These are phyloP conservation scores for Xylaria digitata DNA, from an alignment of 2,329 filamentous ascomycete genomes.

Conservation along the genomic window DNA sequence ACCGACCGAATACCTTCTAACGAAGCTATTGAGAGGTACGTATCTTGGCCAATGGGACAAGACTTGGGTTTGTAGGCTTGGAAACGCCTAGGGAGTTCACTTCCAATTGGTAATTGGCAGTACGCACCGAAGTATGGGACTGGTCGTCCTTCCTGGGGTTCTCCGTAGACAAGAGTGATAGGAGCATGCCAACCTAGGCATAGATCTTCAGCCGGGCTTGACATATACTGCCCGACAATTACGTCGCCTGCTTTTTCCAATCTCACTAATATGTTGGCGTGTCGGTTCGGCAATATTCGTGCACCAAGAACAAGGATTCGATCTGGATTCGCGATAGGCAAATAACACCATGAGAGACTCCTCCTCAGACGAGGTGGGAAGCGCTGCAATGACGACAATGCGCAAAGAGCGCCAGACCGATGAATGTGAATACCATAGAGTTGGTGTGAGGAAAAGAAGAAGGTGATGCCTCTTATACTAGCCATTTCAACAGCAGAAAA, in stretches of 20 bases:
- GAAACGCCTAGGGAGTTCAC: slow-evolving; percentile 9
- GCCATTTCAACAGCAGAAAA: slow-evolving; percentile 27
- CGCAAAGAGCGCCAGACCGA: slow-evolving; percentile 11
- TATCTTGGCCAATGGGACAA: slow-evolving; percentile 19
- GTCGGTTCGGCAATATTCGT: neutral
- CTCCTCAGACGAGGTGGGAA: slow-evolving; percentile 11
- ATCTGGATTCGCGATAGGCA: slow-evolving; percentile 25
- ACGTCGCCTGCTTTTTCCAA: slow-evolving; percentile 21
- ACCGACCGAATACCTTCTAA: slow-evolving; percentile 22
- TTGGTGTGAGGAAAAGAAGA: slow-evolving; percentile 19
- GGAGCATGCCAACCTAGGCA: slow-evolving; percentile 26
- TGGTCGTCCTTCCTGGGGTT: slow-evolving; percentile 13
- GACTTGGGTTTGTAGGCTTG: slow-evolving; percentile 6
- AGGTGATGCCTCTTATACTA: slow-evolving; percentile 27
- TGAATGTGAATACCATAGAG: slow-evolving; percentile 27
- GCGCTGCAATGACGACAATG: slow-evolving; percentile 14
- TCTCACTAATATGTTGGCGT: slow-evolving; percentile 24
- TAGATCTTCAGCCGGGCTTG: slow-evolving; percentile 14
- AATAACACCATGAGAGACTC: slow-evolving; percentile 26
- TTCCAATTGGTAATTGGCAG: slow-evolving; percentile 7
- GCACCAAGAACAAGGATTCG: slow-evolving; percentile 21
- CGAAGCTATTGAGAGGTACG: slow-evolving; percentile 19
- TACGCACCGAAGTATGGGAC: slow-evolving; percentile 25
- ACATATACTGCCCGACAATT: slow-evolving; percentile 12
- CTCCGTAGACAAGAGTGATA: slow-evolving; percentile 21